A percentile compares a stretch with the other conserved stretches of the same genome.
Conservation (phyloP, 768 basidiomycete species). For the Amanita pseudoporphyria region DNA sequence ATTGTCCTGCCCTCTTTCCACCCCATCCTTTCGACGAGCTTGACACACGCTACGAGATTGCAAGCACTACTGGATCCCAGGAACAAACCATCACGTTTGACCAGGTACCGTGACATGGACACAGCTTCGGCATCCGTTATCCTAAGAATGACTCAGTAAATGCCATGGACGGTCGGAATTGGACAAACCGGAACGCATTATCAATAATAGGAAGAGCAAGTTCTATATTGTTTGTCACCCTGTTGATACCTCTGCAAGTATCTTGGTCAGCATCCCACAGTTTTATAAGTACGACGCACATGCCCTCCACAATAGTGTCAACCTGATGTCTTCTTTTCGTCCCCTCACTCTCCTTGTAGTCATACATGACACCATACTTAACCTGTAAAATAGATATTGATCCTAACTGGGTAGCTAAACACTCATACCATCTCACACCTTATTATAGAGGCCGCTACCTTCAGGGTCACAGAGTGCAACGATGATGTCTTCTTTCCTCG, state of each 20-base stretch:
- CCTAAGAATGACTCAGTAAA: slow-evolving; percentile 28
- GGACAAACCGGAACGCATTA: slow-evolving; percentile 71
- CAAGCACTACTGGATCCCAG: slow-evolving; percentile 95
- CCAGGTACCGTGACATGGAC: slow-evolving; percentile 90
- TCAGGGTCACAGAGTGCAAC: slow-evolving; percentile 86
- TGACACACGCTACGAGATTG: slow-evolving; percentile 88
- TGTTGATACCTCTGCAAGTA: slow-evolving; percentile 72
- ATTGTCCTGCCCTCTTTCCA: slow-evolving; percentile 63
- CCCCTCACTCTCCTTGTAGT: slow-evolving; percentile 87
- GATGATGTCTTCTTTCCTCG: slow-evolving; percentile 50
- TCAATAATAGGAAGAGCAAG: slow-evolving; percentile 78
- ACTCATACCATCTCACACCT: slow-evolving; percentile 32
- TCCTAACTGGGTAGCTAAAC: background rate
- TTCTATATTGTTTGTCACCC: slow-evolving; percentile 85
- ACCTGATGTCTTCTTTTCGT: slow-evolving; percentile 90
- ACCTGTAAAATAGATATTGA: slow-evolving; percentile 32
- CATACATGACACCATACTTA: slow-evolving; percentile 92
- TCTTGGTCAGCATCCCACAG: background rate
- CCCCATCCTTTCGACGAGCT: slow-evolving; percentile 60
- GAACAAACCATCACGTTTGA: slow-evolving; percentile 85
- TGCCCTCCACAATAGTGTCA: slow-evolving; percentile 92
- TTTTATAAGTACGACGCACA: slow-evolving; percentile 31
- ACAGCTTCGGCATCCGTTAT: slow-evolving; percentile 92
- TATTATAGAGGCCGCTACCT: slow-evolving; percentile 93
- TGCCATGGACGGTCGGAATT: background rate